Evolutionary conservation across 1,284 basidiomycete species (phyloP), one percentile per base, ranked within the genome.

Genomic region (Irpex lacteus): DNA sequence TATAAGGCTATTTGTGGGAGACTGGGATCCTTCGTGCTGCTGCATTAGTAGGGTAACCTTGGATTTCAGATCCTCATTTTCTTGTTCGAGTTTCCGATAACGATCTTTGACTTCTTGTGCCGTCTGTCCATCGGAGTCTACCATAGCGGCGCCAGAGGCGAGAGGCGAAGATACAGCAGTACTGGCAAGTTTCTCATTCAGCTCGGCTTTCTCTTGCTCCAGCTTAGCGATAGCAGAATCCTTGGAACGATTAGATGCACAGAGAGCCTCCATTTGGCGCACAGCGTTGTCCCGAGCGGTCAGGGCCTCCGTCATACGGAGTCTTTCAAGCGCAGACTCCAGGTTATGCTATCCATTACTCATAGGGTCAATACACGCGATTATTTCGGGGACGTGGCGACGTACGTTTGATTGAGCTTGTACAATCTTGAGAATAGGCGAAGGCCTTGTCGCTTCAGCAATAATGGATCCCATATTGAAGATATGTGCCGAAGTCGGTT

Each of bases 211-310:
- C 67, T 84, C 80, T 63, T 78, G 75, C 64, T 84, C 79, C 38
- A 90, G 73, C 4, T 72, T 75, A 38, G 82, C 78, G 63, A 91
- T 84, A 6, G 77, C 72, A 15, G 77, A 74, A 2, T 82, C 77
- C 74, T 91, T 91, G 70, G 88, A 81, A 37, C 82, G 81, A 64
- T 91, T 76, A 0, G 86, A 85, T 26, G 77, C 74, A 70, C 86
- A 89, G 2, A 87, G 88, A 53, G 85, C 81, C 34, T 82, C 78
- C n/a, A 92, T 81, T 34, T 82, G 84, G 49, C 82, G 74, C 0
- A 89, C 82, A n/a, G 82, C 83, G 40, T 80, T 81, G 71, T 92
- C 90, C 52, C 90, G 84, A 34, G 89, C 89, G 44, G 75, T 77
- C 60, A 87, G 73, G 1, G 87, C 88, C 69, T 91, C 89, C 15